These are phyloP conservation scores for Ogataea paradorogensis DNA, from an alignment of 805 yeast species.

Conservation along the genomic window DNA sequence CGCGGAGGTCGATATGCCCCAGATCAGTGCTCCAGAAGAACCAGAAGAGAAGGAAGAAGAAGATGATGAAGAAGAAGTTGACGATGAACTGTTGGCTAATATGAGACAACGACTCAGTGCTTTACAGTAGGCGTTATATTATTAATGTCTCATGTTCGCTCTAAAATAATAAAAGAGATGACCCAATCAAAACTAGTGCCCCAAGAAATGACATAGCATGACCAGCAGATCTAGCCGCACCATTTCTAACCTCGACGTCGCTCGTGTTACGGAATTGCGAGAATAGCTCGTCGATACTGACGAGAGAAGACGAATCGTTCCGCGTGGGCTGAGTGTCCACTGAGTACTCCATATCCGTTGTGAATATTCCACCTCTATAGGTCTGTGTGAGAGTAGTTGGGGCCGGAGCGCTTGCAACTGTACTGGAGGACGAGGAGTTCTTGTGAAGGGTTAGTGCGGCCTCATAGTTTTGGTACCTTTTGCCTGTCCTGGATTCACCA, in stretches of 20 bases:
- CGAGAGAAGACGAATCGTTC: not conserved
- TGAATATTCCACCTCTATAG: slow-evolving; percentile 1
- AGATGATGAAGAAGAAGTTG: slow-evolving; percentile 65
- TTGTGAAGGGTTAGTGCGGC: not conserved
- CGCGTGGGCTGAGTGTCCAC: not conserved
- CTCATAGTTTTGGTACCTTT: not conserved
- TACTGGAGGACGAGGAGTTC: not conserved
- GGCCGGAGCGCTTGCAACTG: not conserved
- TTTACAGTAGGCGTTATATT: slow-evolving; percentile 46
- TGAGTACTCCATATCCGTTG: not conserved
- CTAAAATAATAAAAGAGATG: slow-evolving; percentile 21
- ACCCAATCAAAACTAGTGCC: slow-evolving; percentile 22
- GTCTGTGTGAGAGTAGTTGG: slow-evolving; percentile 3
- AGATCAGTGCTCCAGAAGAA: slow-evolving; percentile 17
- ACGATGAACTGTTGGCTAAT: slow-evolving; percentile 69
- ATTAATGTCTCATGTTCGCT: not conserved
- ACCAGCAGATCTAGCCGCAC: slow-evolving; percentile 9
- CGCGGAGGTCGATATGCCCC: slow-evolving; percentile 25
- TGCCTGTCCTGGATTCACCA: no score
- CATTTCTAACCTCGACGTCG: slow-evolving; percentile 9
- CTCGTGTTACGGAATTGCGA: slow-evolving; percentile 19
- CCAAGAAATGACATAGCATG: slow-evolving; percentile 22
- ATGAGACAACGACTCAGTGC: slow-evolving; percentile 91
- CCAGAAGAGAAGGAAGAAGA: slow-evolving; percentile 54
- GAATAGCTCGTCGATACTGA: slow-evolving; percentile 11